Evolutionary conservation across 2,329 filamentous ascomycete genomes (phyloP), one percentile per base, ranked within the genome.

Genomic region (Boeremia lycopersici): DNA sequence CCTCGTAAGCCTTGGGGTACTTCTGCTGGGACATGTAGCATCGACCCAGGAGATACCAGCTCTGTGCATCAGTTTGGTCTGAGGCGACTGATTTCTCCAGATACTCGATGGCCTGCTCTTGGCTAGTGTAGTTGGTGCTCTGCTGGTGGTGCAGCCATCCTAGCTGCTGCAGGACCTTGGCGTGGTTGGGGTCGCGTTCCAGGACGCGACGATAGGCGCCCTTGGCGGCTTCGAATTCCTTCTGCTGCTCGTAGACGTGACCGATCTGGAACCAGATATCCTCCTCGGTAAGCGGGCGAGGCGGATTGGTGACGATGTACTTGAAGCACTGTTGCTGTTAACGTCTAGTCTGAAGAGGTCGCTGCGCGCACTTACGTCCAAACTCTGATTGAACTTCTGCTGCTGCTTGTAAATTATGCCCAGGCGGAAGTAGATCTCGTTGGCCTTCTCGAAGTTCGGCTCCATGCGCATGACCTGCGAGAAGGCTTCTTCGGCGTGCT

Each of bases 401-500:
- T 98, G 95, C 70, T 98, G 93, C 76, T 99, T 99, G 81, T 98
- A 98, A 63, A 99, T 98, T 79, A 99, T 99, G n/a, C 95, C 95
- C 8, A 99, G 84, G 26, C 95, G 87, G 78, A 99, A 99, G 76
- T 98, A 99, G 48, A 99, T 98, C 75, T 99, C 95, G 70, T 98
- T 98, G 53, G 93, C 93, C 82, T 99, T 99, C 71, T 99, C 95
- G 65, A 98, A 98, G 66, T 92, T 89, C 4, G 93, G 95, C 69
- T 96, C 89, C 89, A 99, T 98, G 65, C 91, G 89, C 95, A 99
- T 98, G 59, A 99, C 95, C 72, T 98, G 91, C 2, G 93, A 97
- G 73, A 98, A 98, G 5, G 95, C 95, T 74, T 98, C 95, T 75
- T 98, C 95, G 63, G 95, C 95, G 74, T 98, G 96, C 69, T 99